Base-by-base conservation (phyloP, 495 filamentous ascomycete species). In the Trichoderma orchidacearum region DNA sequence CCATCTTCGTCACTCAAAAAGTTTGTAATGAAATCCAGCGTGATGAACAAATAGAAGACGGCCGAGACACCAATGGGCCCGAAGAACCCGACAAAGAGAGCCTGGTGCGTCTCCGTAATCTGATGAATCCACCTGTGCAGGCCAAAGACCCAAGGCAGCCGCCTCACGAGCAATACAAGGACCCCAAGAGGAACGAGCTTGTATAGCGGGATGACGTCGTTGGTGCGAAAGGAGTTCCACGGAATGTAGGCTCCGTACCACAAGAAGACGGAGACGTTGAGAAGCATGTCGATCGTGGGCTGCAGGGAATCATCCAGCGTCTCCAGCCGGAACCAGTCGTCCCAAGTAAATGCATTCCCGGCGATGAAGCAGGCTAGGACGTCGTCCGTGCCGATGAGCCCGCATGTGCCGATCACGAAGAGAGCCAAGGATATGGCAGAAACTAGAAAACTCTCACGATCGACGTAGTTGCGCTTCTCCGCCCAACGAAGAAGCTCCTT, bases 61-160 rank as follows among this genome's bases (percentile, higher is more conserved):
- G 90, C 89, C 45, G 85, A 89, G 5, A 96, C 89, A n/a, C 92
- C 91, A 58, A 97, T 92, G 11, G 90, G 92, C 0, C 91, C 92
- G 61, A 96, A 96, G 74, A 95, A 95, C 5, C 90, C 92, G 30
- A 90, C 86, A 60, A 95, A 94, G 1, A 84, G 71, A 3, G 90
- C 88, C 59, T 94, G 87, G 9, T 74, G 72, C 7, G 80, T 61
- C 36, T 85, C 78, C 58, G 90, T 83, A 52, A 94, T 89, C 65
- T 95, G 89, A 50, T 81, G 83, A 52, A 95, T 91, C 54, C 78
- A 76, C 66, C 80, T 85, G 68, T 88, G 85, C 64, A 91, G 71
- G 9, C 77, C 78, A 31, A 88, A 79, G 17, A 96, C 76, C 57
- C 87, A 80, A 0, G 91, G 91, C 25, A 90, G 74, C 5, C 91